Evolutionary conservation across 140 eudicot genomes (phyloP), one percentile per base, ranked within the genome.

Genomic region (Ambrosia hybrid): DNA sequence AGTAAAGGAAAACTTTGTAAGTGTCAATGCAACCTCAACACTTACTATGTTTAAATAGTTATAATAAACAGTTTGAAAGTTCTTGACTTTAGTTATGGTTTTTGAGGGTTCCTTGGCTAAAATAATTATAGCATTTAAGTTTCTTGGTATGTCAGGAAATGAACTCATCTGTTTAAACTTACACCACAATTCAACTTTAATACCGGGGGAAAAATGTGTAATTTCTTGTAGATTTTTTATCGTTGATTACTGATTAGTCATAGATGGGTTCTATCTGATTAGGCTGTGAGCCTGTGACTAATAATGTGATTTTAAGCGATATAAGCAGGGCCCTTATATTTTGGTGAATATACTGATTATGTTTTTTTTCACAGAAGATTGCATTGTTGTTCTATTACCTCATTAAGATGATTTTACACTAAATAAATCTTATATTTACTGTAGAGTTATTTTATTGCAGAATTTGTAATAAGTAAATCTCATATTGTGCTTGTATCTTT

Each of bases 331-430:
- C 5, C 15, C 53, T 71, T 26, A 17, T 58, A 51, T 51, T 10
- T 62, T 73, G 55, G 13, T 63, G 71, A 16, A 55, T 30, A 33
- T 11, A 14, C 34, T 64, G 13, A 37, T 16, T 57, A 7, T 66
- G 51, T 59, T 57, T 43, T 75, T 12, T 67, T 43, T 67, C 45
- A 4, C 7, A 39, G 56, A 43, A 30, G 74, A 26, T 56, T 45
- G 53, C 45, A 9, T 55, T n/a, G 68, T n/a, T 56, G 59, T 26
- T 67, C 41, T 39, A 39, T 7, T 73, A 9, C 65, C 46, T 30
- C 52, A 55, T 12, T 37, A 48, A 10, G 48, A 21, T 21, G 30
- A 21, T 21, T 21, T 21, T 21, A 21, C 30, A 21, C 30, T 21
- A 21, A 21, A 21, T 21, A 21, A 21, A 21, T 21, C 30, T 21